phyloP scores from a whole-genome alignment of 2,329 filamentous ascomycete species.

The Pezicula radicicola region DNA sequence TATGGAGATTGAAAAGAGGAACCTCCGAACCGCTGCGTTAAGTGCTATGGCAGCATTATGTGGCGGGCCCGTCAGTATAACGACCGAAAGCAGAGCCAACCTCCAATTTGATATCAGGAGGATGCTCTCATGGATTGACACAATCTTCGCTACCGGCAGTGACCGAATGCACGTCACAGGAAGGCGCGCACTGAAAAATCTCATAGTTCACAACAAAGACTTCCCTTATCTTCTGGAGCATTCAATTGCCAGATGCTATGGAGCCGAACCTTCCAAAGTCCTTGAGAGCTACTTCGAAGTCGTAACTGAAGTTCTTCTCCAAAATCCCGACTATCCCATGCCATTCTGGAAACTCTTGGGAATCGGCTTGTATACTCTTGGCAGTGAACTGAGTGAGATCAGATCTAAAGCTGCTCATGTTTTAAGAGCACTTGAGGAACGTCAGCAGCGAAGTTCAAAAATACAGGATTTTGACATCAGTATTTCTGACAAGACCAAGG shows the following conservation, averaged over 20 bases:
- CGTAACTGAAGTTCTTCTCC: constrained; percentile 80
- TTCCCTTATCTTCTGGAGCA: constrained; percentile 83
- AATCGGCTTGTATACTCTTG: constrained; percentile 86
- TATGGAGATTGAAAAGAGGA: constrained; percentile 96
- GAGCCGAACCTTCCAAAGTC: constrained; percentile 75
- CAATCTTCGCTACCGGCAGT: constrained; percentile 88
- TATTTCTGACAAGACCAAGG: constrained; percentile 96
- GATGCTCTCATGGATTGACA: constrained; percentile 93
- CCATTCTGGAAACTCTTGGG: constrained; percentile 90
- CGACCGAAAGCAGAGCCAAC: constrained; percentile 81
- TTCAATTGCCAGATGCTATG: constrained; percentile 88
- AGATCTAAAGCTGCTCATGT: constrained; percentile 83
- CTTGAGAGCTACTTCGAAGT: constrained; percentile 95
- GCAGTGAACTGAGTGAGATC: constrained; percentile 86
- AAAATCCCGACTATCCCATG: constrained; percentile 77
- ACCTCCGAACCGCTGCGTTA: constrained; percentile 83
- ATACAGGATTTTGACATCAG: constrained; percentile 98
- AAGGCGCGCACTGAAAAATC: constrained; percentile 79
- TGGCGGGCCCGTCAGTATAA: constrained; percentile 79
- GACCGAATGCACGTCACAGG: constrained; percentile 92
- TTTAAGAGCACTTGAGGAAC: constrained; percentile 76
- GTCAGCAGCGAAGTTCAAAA: constrained; percentile 81
- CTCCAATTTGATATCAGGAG: constrained; percentile 89
- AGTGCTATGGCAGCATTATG: constrained; percentile 96
- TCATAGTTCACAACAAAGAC: constrained; percentile 88